Percentiles rank a stretch among this genome's conserved stretches.
Conservation (phyloP, 2,329 filamentous ascomycete species). For the Tolypocladium ophioglossoides region DNA sequence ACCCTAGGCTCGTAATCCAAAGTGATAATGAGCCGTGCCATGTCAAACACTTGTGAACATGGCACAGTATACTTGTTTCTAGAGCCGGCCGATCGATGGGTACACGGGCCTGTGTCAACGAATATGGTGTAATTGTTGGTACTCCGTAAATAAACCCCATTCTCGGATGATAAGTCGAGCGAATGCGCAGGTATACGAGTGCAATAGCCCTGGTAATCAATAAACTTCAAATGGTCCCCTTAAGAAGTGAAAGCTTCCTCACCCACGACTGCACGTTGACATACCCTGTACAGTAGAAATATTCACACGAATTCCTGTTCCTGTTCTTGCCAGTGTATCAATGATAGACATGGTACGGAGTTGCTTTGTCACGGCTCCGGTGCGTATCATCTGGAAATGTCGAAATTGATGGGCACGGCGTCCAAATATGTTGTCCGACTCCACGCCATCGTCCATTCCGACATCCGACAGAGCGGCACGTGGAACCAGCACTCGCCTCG, state of each 20-base stretch:
- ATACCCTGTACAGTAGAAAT: not conserved
- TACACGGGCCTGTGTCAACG: not conserved
- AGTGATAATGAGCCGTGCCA: not conserved
- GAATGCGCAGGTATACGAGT: not conserved
- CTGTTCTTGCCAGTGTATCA: not conserved
- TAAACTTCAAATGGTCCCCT: not conserved
- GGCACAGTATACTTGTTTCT: not conserved
- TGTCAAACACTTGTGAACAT: not conserved
- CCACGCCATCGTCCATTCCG: not conserved
- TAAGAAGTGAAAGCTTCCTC: not conserved
- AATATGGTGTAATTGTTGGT: not conserved
- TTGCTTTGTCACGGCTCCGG: not conserved
- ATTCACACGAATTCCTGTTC: not conserved
- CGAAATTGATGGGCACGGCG: not conserved
- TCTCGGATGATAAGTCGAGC: not conserved
- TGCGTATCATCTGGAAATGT: not conserved
- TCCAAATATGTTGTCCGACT: not conserved
- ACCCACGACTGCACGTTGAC: not conserved
- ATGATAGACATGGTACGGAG: not conserved
- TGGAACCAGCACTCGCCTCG: not conserved
- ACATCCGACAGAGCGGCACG: conserved; percentile 3
- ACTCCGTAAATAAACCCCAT: not conserved
- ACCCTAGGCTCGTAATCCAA: not conserved
- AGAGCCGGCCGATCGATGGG: not conserved
- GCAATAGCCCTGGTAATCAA: not conserved